Evolutionary conservation across 1,139 yeast species (phyloP).

Genomic region (Lodderomyces oxycetoniae): DNA sequence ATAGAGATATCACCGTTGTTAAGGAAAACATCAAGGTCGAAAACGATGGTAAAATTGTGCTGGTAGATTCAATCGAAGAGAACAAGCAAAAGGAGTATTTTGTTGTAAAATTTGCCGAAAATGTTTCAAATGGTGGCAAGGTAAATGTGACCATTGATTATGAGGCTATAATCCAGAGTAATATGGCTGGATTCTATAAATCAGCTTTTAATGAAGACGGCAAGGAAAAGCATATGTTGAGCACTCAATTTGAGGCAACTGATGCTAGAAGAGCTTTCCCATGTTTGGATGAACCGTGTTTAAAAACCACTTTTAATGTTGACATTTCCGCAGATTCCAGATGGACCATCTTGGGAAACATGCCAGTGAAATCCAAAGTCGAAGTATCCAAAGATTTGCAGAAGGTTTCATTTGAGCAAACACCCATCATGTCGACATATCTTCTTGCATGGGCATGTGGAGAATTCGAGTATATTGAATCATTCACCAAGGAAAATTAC

Average conservation of each 20-base stretch:
- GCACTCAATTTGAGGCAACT: constrained; percentile 84
- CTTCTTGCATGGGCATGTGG: constrained; percentile 75
- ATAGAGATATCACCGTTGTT: constrained; percentile 29
- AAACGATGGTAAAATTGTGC: constrained; percentile 7
- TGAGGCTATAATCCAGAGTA: constrained; percentile 47
- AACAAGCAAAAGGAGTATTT: constrained; percentile 25
- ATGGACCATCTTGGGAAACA: constrained; percentile 70
- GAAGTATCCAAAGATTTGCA: constrained; percentile 13
- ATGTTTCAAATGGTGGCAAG: constrained; percentile 6
- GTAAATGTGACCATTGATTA: constrained; percentile 35
- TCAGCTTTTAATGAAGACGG: constrained; percentile 65
- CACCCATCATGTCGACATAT: constrained; percentile 74
- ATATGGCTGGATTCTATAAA: constrained; percentile 78
- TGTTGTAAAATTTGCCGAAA: constrained; percentile 20
- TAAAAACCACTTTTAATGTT: constrained; percentile 69
- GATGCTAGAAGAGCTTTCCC: constrained; percentile 86
- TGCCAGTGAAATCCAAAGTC: constrained; percentile 42
- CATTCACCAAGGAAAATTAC: constrained; percentile 31
- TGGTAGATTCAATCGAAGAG: constrained; percentile 19
- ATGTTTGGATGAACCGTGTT: constrained; percentile 74
- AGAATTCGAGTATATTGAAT: constrained; percentile 67
- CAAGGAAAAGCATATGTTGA: constrained; percentile 58
- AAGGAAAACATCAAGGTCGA: constrained; percentile 15
- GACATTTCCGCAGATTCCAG: constrained; percentile 51
- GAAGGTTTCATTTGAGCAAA: constrained; percentile 36